Evolutionary conservation across 345 rosid species (phyloP).

Genomic region (Salix udensis): DNA sequence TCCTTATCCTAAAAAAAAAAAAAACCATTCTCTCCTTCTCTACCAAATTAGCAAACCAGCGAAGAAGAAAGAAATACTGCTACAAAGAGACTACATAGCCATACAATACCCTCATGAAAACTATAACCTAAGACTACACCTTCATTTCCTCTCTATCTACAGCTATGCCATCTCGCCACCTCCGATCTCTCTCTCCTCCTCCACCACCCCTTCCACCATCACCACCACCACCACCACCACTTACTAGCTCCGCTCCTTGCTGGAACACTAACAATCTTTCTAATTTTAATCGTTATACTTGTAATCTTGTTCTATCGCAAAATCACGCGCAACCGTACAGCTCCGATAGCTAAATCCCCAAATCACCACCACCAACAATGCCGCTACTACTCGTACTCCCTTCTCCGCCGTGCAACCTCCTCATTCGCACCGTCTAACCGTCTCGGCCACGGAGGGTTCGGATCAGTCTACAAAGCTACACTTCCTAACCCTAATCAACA

Average conservation of each 20-base stretch:
- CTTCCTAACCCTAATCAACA: slow-evolving; percentile 25
- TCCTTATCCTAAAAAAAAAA: slow-evolving; percentile 13
- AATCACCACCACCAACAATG: slow-evolving; percentile 8
- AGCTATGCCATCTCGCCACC: slow-evolving; percentile 18
- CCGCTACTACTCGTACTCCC: slow-evolving; percentile 17
- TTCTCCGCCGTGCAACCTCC: slow-evolving; percentile 11
- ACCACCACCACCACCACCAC: slow-evolving; percentile 35
- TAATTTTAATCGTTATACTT: slow-evolving; percentile 1
- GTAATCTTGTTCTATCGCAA: slow-evolving; percentile 10
- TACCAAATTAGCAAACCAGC: background rate
- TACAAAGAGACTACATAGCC: background rate
- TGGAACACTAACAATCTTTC: background rate
- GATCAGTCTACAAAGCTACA: slow-evolving; percentile 53
- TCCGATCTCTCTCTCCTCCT: background rate
- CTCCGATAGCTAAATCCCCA: slow-evolving; percentile 15
- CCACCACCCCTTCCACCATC: slow-evolving; percentile 33
- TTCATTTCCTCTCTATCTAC: slow-evolving; percentile 18
- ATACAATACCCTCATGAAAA: background rate
- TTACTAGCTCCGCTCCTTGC: slow-evolving; percentile 5
- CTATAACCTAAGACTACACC: background rate
- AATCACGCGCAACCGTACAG: slow-evolving; percentile 12
- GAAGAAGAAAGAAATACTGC: background rate
- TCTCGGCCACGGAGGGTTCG: slow-evolving; percentile 21
- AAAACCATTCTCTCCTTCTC: background rate
- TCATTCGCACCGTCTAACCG: slow-evolving; percentile 13